These are phyloP conservation scores for Bullera alba DNA, from an alignment of 768 basidiomycete species.

Conservation along the genomic window DNA sequence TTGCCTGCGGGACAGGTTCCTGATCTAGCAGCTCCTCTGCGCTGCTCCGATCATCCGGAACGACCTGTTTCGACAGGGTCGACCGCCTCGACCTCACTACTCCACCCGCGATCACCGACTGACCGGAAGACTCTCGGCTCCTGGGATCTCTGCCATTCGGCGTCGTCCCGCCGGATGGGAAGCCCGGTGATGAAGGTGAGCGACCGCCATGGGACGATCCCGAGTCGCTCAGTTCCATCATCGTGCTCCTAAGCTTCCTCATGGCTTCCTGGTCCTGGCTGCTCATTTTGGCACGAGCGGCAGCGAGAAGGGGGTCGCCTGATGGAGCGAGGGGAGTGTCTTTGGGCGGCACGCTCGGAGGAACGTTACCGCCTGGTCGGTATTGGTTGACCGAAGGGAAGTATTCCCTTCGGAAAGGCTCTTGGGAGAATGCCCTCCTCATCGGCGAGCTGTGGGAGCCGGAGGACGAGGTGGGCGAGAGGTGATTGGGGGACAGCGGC, in stretches of 20 bases:
- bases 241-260: conserved; percentile 19
- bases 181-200: not conserved
- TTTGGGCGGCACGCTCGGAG: not conserved
- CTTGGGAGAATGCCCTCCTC: not conserved
- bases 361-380: not conserved
- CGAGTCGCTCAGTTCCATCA: conserved; percentile 14
- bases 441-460: not conserved
- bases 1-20: no score
- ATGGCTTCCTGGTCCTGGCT: conserved; percentile 33
- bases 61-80: conserved; percentile 13
- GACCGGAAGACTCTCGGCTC: no score
- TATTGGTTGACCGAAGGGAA: not conserved
- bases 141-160: conserved; percentile 6
- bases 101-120: conserved; percentile 5
- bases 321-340: not conserved
- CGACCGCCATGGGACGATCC: not conserved
- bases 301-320: not conserved
- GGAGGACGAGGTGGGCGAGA: not conserved
- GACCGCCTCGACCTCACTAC: conserved; percentile 17
- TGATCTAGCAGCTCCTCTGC: no score
- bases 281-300: conserved; percentile 23
- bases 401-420: not conserved
- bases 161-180: not conserved
- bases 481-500: not conserved
- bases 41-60: no score